These are phyloP conservation scores for Solanum ossicruentum DNA, from an alignment of 257 asterid genomes.

Conservation along the genomic window DNA sequence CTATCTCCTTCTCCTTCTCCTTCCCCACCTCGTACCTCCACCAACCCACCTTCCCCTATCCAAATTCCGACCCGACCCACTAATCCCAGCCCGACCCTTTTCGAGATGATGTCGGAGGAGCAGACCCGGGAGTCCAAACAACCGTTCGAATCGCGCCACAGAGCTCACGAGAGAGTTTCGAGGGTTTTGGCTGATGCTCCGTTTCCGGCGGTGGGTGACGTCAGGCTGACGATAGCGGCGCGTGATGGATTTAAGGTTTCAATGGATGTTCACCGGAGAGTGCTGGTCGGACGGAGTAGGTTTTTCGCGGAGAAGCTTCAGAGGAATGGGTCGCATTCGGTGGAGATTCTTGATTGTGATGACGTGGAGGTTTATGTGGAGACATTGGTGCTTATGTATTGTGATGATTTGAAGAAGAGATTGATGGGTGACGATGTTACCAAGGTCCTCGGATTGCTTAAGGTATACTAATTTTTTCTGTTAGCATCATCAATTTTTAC, in stretches of 20 bases:
- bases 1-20: constrained; percentile 37
- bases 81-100: constrained; percentile 48
- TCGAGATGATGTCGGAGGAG: constrained; percentile 69
- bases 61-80: constrained; percentile 34
- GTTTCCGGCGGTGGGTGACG: constrained; percentile 43
- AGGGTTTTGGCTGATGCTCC: constrained; percentile 30
- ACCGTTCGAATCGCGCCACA: constrained; percentile 24
- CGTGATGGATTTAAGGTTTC: constrained; percentile 38
- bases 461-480: constrained; percentile 28
- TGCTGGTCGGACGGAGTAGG: constrained; percentile 51
- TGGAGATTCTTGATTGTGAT: constrained; percentile 88
- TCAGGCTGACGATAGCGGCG: constrained; percentile 59
- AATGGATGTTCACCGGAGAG: constrained; percentile 67
- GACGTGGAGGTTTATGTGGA: constrained; percentile 80
- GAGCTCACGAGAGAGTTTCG: constrained; percentile 44
- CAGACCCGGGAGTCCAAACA: constrained; percentile 45
- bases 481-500: not conserved
- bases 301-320: constrained; percentile 72
- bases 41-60: constrained; percentile 29
- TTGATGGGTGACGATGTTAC: constrained; percentile 52
- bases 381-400: constrained; percentile 73
- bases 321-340: constrained; percentile 55
- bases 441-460: constrained; percentile 57
- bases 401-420: constrained; percentile 44
- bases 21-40: constrained; percentile 2